Base-by-base conservation (phyloP, 179 eudicot genomes). In the Vitellaria paradoxa region DNA sequence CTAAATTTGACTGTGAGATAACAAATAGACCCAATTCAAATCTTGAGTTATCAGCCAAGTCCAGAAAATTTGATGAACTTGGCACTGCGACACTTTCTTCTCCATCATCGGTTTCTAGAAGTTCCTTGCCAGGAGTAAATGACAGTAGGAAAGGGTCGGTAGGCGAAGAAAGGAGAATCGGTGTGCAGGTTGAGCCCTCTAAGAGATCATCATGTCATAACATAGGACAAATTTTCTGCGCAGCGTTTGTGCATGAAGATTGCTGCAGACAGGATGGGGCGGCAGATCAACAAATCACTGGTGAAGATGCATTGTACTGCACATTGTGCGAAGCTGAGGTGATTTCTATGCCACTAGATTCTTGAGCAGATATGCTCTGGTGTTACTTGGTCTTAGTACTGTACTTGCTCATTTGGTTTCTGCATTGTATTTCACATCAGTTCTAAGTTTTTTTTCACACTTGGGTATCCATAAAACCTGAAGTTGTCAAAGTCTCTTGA, bases 291-390 rank as follows among this genome's bases (percentile, higher is more conserved):
- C 91, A 87, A 71, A 92, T 82, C 78, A 82, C 75, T 9, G 86
- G 80, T 67, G 98, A 93, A 84, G 99, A 93, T 79, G 97, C 97
- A 49, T 79, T 95, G 80, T 95, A 87, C 82, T 95, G 99, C 89
- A 95, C 99, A 65, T 84, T 95, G 76, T 95, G 99, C 84, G 88
- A 93, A 75, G 90, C 93, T 59, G 97, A 93, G 99, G 99, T 95
- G 84, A 17, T 59, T 72, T 78, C 26, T 23, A 26, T 70, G 13
- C n/a, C 47, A 11, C 4, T 49, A 6, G 15, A 42, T 42, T 42
- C 45, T 42, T 42, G 45, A 69, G 5, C 4, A 11, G 21, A 50
- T 49, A 69, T 52, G 14, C 21, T n/a, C 74, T 15, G 21, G 7
- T 69, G 56, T 42, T 23, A 40, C 14, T 65, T n/a, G 5, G 69